Conservation (phyloP, 2,329 filamentous ascomycete species). For the Nemania abortiva region DNA sequence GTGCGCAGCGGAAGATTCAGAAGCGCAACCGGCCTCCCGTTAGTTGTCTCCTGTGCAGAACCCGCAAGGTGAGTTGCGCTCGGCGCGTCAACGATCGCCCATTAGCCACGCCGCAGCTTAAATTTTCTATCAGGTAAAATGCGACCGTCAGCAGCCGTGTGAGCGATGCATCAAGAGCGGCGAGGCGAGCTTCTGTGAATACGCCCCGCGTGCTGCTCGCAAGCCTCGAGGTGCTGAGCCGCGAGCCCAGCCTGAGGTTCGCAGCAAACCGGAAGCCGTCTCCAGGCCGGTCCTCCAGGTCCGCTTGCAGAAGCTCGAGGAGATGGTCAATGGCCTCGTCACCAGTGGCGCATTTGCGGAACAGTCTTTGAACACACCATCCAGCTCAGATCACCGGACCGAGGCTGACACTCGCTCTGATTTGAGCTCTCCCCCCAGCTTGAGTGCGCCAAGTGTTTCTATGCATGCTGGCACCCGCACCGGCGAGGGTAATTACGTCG, state of each 20-base stretch:
- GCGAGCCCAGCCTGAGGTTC: slow-evolving; percentile 48
- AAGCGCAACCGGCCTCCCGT: slow-evolving; percentile 55
- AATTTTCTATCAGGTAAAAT: slow-evolving; percentile 51
- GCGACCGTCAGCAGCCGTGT: slow-evolving; percentile 56
- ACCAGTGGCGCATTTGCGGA: slow-evolving; percentile 41
- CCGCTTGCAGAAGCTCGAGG: slow-evolving; percentile 54
- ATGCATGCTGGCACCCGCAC: slow-evolving; percentile 39
- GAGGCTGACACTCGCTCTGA: slow-evolving; percentile 49
- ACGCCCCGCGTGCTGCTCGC: slow-evolving; percentile 53
- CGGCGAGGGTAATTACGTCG: slow-evolving; percentile 51
- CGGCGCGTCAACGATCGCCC: slow-evolving; percentile 8
- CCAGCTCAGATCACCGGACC: slow-evolving; percentile 48
- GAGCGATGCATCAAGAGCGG: slow-evolving; percentile 56
- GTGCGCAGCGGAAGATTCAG: slow-evolving; percentile 54
- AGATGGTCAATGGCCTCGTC: slow-evolving; percentile 53
- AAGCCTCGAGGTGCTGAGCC: slow-evolving; percentile 49
- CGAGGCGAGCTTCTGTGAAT: slow-evolving; percentile 53
- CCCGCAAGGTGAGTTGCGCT: slow-evolving; percentile 50
- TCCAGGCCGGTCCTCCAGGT: slow-evolving; percentile 52
- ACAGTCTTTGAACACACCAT: slow-evolving; percentile 45
- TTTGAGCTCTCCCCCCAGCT: slow-evolving; percentile 48
- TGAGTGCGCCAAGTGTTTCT: slow-evolving; percentile 39
- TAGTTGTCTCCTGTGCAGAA: slow-evolving; percentile 53
- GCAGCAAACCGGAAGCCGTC: slow-evolving; percentile 46
- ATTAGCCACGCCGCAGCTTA: slow-evolving; percentile 24